Conservation (phyloP, 257 asterid species). For the Penstemon barbatus region DNA sequence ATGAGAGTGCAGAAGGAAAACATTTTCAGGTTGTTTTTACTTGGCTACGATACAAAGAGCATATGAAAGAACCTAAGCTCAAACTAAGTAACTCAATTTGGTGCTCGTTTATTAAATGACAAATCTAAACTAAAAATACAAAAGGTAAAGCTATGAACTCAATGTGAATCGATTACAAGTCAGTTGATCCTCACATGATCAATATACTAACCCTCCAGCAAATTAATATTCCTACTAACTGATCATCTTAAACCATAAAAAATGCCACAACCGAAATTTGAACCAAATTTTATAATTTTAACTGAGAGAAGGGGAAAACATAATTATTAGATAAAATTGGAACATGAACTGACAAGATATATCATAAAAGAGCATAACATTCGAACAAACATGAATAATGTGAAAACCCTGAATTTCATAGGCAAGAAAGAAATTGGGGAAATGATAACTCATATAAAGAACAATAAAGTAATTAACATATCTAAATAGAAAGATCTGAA, state of each 20-base stretch:
- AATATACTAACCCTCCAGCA: neutral
- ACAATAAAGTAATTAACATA: neutral
- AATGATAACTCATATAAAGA: neutral
- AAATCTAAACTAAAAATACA: neutral
- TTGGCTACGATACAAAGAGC: neutral
- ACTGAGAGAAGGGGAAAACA: no score
- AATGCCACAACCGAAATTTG: neutral
- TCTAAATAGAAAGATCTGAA: conserved; percentile 22
- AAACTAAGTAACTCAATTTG: conserved; percentile 2
- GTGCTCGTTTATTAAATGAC: neutral
- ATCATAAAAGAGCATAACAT: no score
- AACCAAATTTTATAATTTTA: no score
- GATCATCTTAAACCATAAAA: neutral
- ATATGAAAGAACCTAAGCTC: neutral
- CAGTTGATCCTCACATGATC: conserved; percentile 14
- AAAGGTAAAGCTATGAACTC: conserved; percentile 1
- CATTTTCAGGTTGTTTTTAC: neutral
- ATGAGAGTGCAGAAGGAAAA: neutral
- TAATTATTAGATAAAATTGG: no score
- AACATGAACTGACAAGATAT: no score
- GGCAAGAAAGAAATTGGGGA: no score
- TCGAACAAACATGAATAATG: no score
- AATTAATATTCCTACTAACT: neutral
- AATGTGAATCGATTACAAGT: conserved; percentile 3
- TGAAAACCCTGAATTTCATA: no score